Conservation (phyloP, 305 asterid species). For the Nicotiana rustica region DNA sequence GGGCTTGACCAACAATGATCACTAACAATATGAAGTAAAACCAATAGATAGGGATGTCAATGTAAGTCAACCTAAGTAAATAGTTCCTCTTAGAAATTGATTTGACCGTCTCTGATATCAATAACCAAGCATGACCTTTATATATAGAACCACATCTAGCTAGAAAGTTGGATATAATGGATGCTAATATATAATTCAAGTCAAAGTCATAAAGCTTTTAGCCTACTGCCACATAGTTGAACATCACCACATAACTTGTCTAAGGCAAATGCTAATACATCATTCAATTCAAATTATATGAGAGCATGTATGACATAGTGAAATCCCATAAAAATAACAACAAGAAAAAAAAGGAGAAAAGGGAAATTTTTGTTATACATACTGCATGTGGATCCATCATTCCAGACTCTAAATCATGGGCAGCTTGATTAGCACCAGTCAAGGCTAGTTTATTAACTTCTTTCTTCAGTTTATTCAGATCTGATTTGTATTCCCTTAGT, state of each 20-base stretch:
- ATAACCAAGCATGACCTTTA: neutral
- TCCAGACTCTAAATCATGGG: slow-evolving; percentile 82
- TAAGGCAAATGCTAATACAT: neutral
- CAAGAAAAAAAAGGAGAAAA: slow-evolving; percentile 34
- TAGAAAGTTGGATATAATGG: neutral
- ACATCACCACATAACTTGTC: neutral
- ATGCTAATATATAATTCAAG: slow-evolving; percentile 5
- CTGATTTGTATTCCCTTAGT: slow-evolving; percentile 93
- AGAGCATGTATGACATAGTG: neutral
- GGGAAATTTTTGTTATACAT: slow-evolving; percentile 38
- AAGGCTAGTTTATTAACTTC: slow-evolving; percentile 72
- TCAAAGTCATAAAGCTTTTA: neutral
- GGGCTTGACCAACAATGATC: slow-evolving; percentile 15
- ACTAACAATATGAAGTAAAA: slow-evolving; percentile 17
- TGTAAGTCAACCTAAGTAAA: neutral
- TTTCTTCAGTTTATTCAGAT: slow-evolving; percentile 83
- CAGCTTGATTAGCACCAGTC: slow-evolving; percentile 56
- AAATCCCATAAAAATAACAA: slow-evolving; percentile 11
- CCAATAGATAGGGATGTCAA: neutral
- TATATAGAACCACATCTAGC: neutral
- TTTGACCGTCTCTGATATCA: neutral
- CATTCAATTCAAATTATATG: slow-evolving; percentile 3
- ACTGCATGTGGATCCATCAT: slow-evolving; percentile 67
- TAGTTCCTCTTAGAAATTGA: neutral
- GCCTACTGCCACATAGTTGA: neutral